Percentiles rank a stretch among this genome's conserved stretches.
Evolutionary conservation across 2,329 filamentous ascomycete genomes (phyloP).

Genomic region (Fusarium globosum): DNA sequence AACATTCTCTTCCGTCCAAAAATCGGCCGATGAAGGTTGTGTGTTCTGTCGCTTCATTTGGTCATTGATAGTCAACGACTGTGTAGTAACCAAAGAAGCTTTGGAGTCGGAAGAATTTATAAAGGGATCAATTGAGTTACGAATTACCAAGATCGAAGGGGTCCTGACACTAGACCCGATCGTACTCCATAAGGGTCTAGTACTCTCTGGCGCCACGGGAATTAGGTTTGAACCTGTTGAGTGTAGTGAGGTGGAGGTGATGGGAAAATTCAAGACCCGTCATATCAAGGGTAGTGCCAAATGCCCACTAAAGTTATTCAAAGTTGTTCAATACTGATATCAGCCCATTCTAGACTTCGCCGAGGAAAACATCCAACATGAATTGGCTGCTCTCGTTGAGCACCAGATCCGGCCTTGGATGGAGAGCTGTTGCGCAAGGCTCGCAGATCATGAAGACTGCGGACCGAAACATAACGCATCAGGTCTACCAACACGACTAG

Average conservation of each 20-base stretch:
- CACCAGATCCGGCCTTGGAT: not conserved
- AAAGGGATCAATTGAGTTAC: too few relatives aligned
- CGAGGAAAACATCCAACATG: fast-evolving
- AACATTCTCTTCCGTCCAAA: not conserved
- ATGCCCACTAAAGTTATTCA: not conserved
- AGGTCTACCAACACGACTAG: not conserved
- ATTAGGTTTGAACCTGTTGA: fast-evolving
- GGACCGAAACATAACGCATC: too few relatives aligned
- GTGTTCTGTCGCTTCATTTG: not conserved
- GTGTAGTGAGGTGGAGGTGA: not conserved
- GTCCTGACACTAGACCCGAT: too few relatives aligned
- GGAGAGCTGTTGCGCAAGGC: not conserved
- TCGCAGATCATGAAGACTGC: too few relatives aligned
- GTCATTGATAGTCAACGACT: not conserved
- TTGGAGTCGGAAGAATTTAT: not conserved
- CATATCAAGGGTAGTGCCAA: not conserved
- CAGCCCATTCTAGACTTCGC: not conserved
- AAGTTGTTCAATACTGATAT: not conserved
- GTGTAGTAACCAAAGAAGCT: not conserved
- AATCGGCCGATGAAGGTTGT: not conserved
- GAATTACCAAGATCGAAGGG: too few relatives aligned
- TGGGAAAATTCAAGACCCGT: not conserved
- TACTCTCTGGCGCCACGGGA: fast-evolving
- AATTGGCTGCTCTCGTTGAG: fast-evolving
- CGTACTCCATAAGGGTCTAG: fast-evolving